A percentile compares a stretch with the other conserved stretches of the same genome.
Evolutionary conservation across 2,329 filamentous ascomycete species (phyloP).

Genomic region (Aspergillus sp.): DNA sequence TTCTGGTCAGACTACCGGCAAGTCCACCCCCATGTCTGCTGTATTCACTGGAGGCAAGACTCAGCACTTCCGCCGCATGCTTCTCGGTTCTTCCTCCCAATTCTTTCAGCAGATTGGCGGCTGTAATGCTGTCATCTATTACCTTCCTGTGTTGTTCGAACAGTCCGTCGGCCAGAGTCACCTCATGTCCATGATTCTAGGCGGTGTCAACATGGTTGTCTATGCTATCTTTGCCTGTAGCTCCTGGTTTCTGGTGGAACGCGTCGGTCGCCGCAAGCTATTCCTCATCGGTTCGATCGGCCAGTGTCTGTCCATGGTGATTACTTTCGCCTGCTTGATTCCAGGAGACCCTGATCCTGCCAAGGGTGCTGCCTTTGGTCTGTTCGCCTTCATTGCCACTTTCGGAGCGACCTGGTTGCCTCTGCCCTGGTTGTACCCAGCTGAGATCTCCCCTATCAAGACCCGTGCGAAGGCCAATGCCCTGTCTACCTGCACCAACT

Average conservation of each 20-base stretch:
- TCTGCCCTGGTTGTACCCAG: constrained; percentile 48
- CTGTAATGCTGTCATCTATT: constrained; percentile 42
- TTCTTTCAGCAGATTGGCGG: constrained; percentile 41
- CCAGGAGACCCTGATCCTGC: constrained; percentile 6
- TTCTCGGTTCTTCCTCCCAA: constrained; percentile 22
- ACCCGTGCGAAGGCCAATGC: constrained; percentile 49
- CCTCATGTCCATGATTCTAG: constrained; percentile 41
- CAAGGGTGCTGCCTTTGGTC: constrained; percentile 26
- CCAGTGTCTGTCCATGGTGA: constrained; percentile 20
- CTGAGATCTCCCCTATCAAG: constrained; percentile 44
- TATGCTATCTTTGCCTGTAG: constrained; percentile 6
- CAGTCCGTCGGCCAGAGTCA: background rate
- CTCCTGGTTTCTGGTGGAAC: background rate
- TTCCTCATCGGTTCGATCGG: constrained; percentile 15
- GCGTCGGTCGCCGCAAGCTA: background rate
- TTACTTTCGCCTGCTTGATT: constrained; percentile 19
- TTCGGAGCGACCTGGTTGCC: constrained; percentile 59
- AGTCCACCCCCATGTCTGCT: constrained; percentile 46
- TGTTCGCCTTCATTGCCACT: constrained; percentile 60
- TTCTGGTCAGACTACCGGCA: constrained; percentile 17
- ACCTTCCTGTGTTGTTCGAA: constrained; percentile 39
- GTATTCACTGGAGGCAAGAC: constrained; percentile 15
- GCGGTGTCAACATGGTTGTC: constrained; percentile 40
- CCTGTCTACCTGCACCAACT: constrained; percentile 44
- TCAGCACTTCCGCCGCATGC: constrained; percentile 23